Evolutionary conservation across 495 filamentous ascomycete genomes (phyloP).

Genomic region (Aspergillus incahuasiensis): DNA sequence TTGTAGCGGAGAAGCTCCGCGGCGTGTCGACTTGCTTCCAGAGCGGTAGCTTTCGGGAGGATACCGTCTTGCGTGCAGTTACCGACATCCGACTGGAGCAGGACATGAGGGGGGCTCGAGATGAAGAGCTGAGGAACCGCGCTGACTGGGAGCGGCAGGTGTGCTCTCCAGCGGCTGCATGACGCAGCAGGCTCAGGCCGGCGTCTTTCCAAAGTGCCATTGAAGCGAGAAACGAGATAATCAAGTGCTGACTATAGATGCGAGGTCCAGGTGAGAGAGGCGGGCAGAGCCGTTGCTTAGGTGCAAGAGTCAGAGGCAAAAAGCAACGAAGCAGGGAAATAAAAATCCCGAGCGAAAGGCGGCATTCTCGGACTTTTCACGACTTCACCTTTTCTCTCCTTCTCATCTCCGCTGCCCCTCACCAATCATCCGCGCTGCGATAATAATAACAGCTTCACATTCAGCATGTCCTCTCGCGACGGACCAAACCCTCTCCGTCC

Average conservation of each 20-base stretch:
- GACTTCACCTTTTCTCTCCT: conserved; percentile 4
- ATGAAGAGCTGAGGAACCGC: conserved; percentile 30
- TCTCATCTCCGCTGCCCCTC: conserved; percentile 12
- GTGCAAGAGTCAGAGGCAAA: conserved; percentile 1
- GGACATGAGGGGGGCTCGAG: conserved; percentile 20
- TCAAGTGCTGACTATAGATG: background rate
- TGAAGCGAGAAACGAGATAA: conserved; percentile 2
- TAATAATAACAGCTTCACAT: background rate
- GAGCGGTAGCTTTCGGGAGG: conserved; percentile 10
- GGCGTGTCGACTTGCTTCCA: conserved; percentile 30
- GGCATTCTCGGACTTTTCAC: conserved; percentile 21
- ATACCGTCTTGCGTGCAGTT: background rate
- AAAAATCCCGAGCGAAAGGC: conserved; percentile 20
- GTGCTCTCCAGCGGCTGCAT: conserved; percentile 26
- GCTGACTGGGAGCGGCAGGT: conserved; percentile 29
- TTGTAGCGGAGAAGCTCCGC: conserved; percentile 63
- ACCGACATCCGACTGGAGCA: conserved; percentile 11
- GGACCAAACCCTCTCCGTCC: conserved; percentile 87
- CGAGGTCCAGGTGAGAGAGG: conserved; percentile 6
- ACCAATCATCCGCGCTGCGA: conserved; percentile 1
- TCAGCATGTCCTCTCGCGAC: conserved; percentile 42
- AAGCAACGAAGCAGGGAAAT: conserved; percentile 14
- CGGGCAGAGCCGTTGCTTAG: background rate
- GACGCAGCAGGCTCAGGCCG: conserved; percentile 31
- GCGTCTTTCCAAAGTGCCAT: conserved; percentile 41